Evolutionary conservation across 805 yeast genomes (phyloP).

Genomic region (Yarrowia sp.): DNA sequence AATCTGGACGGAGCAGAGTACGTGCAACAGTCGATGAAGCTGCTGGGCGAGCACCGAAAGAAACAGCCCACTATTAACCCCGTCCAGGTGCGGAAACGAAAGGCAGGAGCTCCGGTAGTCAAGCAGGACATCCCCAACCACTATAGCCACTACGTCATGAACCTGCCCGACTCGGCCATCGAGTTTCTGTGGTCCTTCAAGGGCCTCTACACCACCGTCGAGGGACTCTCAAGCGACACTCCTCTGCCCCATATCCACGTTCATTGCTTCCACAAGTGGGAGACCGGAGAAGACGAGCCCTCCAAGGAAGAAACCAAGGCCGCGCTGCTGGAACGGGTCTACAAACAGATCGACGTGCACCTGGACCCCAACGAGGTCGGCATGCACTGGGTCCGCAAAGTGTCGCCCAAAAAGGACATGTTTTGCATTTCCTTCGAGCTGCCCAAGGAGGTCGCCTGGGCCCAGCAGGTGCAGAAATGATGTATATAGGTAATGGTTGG

Average conservation of each 20-base stretch:
- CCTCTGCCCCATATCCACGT: conserved; percentile 73
- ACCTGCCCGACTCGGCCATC: conserved; percentile 91
- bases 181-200: conserved; percentile 78
- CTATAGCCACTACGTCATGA: conserved; percentile 86
- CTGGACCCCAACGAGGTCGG: conserved; percentile 56
- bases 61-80: conserved; percentile 16
- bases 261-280: conserved; percentile 90
- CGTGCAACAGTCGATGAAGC: conserved; percentile 56
- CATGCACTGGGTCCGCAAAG: conserved; percentile 89
- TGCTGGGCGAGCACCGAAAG: conserved; percentile 41
- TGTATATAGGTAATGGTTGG: conserved; percentile 3
- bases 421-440: conserved; percentile 81
- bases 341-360: conserved; percentile 56
- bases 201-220: conserved; percentile 65
- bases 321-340: conserved; percentile 67
- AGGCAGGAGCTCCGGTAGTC: conserved; percentile 51
- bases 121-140: conserved; percentile 56
- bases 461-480: conserved; percentile 3
- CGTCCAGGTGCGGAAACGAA: conserved; percentile 49
- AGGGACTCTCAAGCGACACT: conserved; percentile 57
- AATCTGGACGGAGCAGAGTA: conserved; percentile 86
- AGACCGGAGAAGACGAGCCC: conserved; percentile 77
- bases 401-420: conserved; percentile 97
- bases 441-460: conserved; percentile 53
- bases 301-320: conserved; percentile 66